These are phyloP conservation scores for Leccinum rimulosum DNA, from an alignment of 768 basidiomycete genomes.

Conservation along the genomic window DNA sequence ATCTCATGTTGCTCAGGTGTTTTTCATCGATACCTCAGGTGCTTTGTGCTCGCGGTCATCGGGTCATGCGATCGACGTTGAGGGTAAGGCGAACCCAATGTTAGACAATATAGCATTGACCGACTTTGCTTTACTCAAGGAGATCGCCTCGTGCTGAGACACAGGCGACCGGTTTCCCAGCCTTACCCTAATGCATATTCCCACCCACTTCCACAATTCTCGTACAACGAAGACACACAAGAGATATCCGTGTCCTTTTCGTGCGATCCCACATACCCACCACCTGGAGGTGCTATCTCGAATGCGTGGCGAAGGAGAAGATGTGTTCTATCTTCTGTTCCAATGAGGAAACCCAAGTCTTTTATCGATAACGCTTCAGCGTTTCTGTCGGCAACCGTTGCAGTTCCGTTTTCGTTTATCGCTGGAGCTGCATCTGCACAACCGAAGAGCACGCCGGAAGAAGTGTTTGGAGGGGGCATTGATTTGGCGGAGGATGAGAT, in stretches of 20 bases:
- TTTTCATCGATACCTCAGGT: conserved; percentile 78
- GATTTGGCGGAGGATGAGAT: conserved; percentile 78
- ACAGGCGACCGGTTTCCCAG: conserved; percentile 69
- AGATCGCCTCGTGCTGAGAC: conserved; percentile 67
- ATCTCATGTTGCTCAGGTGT: conserved; percentile 50
- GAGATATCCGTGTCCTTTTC: conserved; percentile 61
- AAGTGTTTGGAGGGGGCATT: conserved; percentile 63
- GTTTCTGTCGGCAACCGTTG: conserved; percentile 61
- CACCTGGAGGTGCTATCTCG: conserved; percentile 31
- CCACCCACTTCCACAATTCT: conserved; percentile 73
- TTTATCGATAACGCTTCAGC: conserved; percentile 70
- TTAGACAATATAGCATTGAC: conserved; percentile 5
- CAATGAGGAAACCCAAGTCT: conserved; percentile 63
- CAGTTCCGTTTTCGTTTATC: conserved; percentile 55
- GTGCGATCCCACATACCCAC: conserved; percentile 63
- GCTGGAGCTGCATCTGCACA: conserved; percentile 34
- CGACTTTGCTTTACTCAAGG: conserved; percentile 36
- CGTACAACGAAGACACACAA: conserved; percentile 49
- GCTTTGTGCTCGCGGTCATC: conserved; percentile 74
- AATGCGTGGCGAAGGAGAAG: conserved; percentile 55
- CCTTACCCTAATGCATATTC: conserved; percentile 80
- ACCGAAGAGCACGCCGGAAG: conserved; percentile 55
- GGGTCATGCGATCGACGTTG: conserved; percentile 80
- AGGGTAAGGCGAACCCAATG: conserved; percentile 44
- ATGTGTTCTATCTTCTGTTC: conserved; percentile 65